These are phyloP conservation scores for Pythium dissimile DNA, from an alignment of 352 stramenopile genomes.

Conservation along the genomic window DNA sequence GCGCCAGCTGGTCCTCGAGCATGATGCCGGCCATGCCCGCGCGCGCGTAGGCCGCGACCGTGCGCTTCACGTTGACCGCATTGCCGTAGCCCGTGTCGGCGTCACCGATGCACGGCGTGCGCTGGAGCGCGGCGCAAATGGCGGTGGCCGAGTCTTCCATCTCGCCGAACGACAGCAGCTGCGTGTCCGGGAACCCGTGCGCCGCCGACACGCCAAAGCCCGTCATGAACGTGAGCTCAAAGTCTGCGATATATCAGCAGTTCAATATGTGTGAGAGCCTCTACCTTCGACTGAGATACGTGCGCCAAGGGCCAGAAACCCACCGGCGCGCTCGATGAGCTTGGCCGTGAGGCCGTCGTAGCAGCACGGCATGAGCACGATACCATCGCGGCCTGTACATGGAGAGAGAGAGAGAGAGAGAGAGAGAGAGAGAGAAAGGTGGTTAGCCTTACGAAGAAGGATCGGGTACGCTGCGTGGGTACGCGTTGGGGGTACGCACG, in stretches of 20 bases:
- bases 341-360: constrained; percentile 90
- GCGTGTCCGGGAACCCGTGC: constrained; percentile 88
- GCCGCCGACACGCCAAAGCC: constrained; percentile 89
- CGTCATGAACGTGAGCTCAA: constrained; percentile 92
- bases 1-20: constrained; percentile 93
- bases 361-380: constrained; percentile 88
- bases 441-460: background rate
- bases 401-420: background rate
- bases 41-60: constrained; percentile 86
- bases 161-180: constrained; percentile 65
- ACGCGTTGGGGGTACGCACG: constrained; percentile 12
- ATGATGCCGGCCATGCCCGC: constrained; percentile 92
- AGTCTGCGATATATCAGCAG: constrained; percentile 36
- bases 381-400: constrained; percentile 36
- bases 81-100: constrained; percentile 93
- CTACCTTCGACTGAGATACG: no score
- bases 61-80: constrained; percentile 92
- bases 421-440: background rate
- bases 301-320: no score
- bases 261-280: no score
- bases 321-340: constrained; percentile 74
- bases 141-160: constrained; percentile 42
- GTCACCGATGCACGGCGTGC: constrained; percentile 76
- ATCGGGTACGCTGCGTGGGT: background rate
- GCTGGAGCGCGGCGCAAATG: constrained; percentile 39